These are phyloP conservation scores for Neurospora sp. DNA, from an alignment of 2,329 filamentous ascomycete species.

Conservation along the genomic window DNA sequence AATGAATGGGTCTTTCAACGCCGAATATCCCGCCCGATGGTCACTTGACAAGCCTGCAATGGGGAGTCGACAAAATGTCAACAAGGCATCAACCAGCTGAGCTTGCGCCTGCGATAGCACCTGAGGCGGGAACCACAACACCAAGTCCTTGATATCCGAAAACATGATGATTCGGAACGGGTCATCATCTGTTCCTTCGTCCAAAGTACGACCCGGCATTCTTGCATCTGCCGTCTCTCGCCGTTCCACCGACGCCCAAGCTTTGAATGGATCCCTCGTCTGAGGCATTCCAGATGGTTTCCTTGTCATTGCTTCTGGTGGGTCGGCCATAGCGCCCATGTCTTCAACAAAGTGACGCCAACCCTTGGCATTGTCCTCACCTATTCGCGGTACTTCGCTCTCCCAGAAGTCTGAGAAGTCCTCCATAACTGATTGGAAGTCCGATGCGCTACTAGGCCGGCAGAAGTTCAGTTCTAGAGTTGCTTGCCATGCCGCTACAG, in stretches of 20 bases:
- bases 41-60: constrained; percentile 25
- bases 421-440: constrained; percentile 15
- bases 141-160: constrained; percentile 58
- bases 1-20: constrained; percentile 45
- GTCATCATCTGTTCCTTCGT: constrained; percentile 69
- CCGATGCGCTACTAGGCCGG: constrained; percentile 31
- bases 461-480: constrained; percentile 63
- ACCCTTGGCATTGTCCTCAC: constrained; percentile 60
- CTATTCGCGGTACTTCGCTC: constrained; percentile 67
- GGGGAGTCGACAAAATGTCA: constrained; percentile 59
- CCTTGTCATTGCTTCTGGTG: constrained; percentile 29
- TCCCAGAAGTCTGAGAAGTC: constrained; percentile 76
- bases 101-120: constrained; percentile 26
- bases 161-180: constrained; percentile 75
- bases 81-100: constrained; percentile 58
- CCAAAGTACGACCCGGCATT: constrained; percentile 62
- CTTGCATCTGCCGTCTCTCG: constrained; percentile 35
- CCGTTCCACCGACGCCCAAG: constrained; percentile 47
- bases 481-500: constrained; percentile 75
- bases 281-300: constrained; percentile 11
- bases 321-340: constrained; percentile 25
- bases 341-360: constrained; percentile 50
- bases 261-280: constrained; percentile 37
- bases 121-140: constrained; percentile 41
- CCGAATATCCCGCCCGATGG: constrained; percentile 14